Percentiles rank a stretch among this genome's conserved stretches.
Conservation (phyloP, 2,329 filamentous ascomycete species). For the Fusarium globosum region DNA sequence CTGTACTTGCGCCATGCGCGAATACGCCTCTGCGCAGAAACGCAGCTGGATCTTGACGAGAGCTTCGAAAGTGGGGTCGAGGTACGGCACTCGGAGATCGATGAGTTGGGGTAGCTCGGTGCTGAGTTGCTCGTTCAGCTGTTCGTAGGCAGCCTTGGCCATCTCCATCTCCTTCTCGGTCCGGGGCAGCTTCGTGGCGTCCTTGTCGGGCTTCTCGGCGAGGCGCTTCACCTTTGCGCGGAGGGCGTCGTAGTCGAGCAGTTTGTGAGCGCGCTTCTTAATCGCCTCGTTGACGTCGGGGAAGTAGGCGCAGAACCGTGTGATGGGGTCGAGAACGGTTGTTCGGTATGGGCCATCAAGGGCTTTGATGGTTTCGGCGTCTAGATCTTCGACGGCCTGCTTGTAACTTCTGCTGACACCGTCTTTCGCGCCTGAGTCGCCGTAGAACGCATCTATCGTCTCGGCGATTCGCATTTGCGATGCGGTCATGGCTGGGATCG, state of each 20-base stretch:
- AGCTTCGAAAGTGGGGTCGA: constrained; percentile 96
- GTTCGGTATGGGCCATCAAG: constrained; percentile 94
- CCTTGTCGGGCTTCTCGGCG: constrained; percentile 98
- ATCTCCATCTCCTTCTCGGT: constrained; percentile 97
- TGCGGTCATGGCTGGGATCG: constrained; percentile 87
- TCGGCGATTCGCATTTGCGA: constrained; percentile 99
- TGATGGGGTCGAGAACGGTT: constrained; percentile 95
- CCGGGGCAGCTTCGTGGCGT: constrained; percentile 93
- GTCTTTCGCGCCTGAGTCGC: constrained; percentile 92
- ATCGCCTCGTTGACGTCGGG: constrained; percentile 99
- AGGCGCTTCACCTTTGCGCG: constrained; percentile 97
- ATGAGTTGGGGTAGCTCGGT: constrained; percentile 95
- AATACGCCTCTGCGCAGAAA: constrained; percentile 98
- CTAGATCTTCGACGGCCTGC: constrained; percentile 96
- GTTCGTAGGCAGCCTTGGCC: constrained; percentile 92
- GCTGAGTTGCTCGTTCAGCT: constrained; percentile 95
- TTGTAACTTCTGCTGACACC: constrained; percentile 98
- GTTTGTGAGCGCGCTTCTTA: constrained; percentile 98
- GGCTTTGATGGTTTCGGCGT: constrained; percentile 98
- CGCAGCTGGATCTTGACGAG: constrained; percentile 98
- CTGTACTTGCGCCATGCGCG: constrained; percentile 98
- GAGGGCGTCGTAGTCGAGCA: constrained; percentile 97
- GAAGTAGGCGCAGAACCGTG: constrained; percentile 97
- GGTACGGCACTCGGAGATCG: constrained; percentile 94
- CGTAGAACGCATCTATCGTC: constrained; percentile 99